Evolutionary conservation across 805 yeast genomes (phyloP).

Genomic region (Candida namnaoensis): DNA sequence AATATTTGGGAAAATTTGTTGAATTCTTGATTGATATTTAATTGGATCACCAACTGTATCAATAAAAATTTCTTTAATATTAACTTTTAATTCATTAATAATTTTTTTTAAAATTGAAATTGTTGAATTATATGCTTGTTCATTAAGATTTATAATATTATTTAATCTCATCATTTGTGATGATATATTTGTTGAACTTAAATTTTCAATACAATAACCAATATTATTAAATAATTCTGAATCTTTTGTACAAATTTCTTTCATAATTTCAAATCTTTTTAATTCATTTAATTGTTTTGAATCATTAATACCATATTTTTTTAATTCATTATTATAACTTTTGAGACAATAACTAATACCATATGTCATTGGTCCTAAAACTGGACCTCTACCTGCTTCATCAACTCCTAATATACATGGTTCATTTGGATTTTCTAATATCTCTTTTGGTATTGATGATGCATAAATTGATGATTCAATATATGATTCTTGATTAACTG

Average conservation of each 20-base stretch:
- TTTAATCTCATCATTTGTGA: slow-evolving; percentile 76
- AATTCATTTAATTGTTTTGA: slow-evolving; percentile 79
- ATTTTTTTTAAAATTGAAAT: slow-evolving; percentile 67
- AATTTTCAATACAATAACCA: slow-evolving; percentile 83
- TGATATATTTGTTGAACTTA: slow-evolving; percentile 83
- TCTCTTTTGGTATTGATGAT: slow-evolving; percentile 37
- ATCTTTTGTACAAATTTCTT: slow-evolving; percentile 39
- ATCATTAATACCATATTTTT: slow-evolving; percentile 81
- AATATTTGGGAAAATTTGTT: slow-evolving; percentile 56
- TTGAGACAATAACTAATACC: slow-evolving; percentile 74
- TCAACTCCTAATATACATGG: slow-evolving; percentile 76
- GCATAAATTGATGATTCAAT: slow-evolving; percentile 38
- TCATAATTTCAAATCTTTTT: slow-evolving; percentile 54
- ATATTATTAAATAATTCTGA: slow-evolving; percentile 43
- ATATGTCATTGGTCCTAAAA: slow-evolving; percentile 96
- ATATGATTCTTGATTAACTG: slow-evolving; percentile 20
- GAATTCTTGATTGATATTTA: slow-evolving; percentile 70
- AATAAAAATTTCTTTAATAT: slow-evolving; percentile 66
- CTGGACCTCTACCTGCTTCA: slow-evolving; percentile 99
- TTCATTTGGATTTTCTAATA: slow-evolving; percentile 22
- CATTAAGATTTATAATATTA: slow-evolving; percentile 63
- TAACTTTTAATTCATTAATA: slow-evolving; percentile 44
- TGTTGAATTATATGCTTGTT: slow-evolving; percentile 95
- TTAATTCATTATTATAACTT: slow-evolving; percentile 33
- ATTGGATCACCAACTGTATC: slow-evolving; percentile 98